phyloP scores from a whole-genome alignment of 2,329 filamentous ascomycete genomes.

The Alternaria sp. region DNA sequence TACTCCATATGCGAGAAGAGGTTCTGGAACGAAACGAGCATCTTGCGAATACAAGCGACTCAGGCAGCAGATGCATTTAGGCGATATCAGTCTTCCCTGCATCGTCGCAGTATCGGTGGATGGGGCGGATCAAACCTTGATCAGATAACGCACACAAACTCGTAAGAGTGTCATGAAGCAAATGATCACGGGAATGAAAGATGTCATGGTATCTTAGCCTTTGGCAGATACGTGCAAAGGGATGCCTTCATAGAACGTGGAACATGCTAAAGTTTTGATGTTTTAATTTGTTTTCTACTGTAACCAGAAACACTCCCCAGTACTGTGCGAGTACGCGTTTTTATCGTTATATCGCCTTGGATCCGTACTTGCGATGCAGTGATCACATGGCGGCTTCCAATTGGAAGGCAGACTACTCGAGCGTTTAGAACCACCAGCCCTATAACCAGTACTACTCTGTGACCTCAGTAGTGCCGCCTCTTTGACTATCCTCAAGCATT shows the following conservation, averaged over 20 bases:
- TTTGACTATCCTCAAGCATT: neutral
- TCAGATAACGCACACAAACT: neutral
- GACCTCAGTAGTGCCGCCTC: neutral
- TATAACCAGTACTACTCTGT: neutral
- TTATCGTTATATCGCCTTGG: neutral
- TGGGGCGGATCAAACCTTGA: no score
- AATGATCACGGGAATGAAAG: neutral
- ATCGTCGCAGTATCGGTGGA: neutral
- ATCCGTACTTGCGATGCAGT: slow-evolving; percentile 10
- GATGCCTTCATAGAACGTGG: neutral
- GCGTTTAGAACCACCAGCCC: neutral
- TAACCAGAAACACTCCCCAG: slow-evolving; percentile 7
- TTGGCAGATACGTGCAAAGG: neutral
- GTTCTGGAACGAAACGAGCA: no score
- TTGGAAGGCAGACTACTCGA: neutral
- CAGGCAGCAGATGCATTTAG: no score
- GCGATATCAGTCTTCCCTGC: neutral
- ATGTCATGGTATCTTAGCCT: neutral
- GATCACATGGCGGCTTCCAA: slow-evolving; percentile 8
- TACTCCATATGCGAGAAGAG: neutral
- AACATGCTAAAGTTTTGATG: neutral
- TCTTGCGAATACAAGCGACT: neutral
- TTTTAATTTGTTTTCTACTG: neutral
- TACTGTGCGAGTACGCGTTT: slow-evolving; percentile 9
- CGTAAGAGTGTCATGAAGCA: neutral